These are phyloP conservation scores for Puccinia sorghi DNA, from an alignment of 1,284 basidiomycete genomes.

Conservation along the genomic window DNA sequence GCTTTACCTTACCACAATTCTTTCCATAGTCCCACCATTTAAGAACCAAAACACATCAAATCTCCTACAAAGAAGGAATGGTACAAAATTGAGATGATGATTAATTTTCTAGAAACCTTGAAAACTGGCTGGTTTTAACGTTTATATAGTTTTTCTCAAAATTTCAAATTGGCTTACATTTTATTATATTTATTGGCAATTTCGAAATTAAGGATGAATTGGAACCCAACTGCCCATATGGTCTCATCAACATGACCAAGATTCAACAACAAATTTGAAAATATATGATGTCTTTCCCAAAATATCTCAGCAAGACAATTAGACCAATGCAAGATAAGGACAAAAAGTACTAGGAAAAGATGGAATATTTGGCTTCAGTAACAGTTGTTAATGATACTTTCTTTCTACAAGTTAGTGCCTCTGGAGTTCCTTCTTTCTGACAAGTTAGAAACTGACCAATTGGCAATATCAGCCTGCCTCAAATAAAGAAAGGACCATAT, in stretches of 20 bases:
- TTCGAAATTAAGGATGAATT: background rate
- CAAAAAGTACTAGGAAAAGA: constrained; percentile 3
- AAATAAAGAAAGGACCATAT: background rate
- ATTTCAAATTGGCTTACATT: background rate
- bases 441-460: background rate
- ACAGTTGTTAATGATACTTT: background rate
- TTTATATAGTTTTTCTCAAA: background rate
- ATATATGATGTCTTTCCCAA: background rate
- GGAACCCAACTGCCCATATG: background rate
- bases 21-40: background rate
- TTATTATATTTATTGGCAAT: background rate
- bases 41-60: background rate
- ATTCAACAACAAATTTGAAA: background rate
- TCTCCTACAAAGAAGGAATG: background rate
- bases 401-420: background rate
- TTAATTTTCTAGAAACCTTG: background rate
- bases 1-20: background rate
- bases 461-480: background rate
- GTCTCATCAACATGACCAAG: background rate
- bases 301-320: background rate
- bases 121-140: background rate
- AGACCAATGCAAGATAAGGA: background rate
- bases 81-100: background rate
- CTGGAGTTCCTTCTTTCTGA: constrained; percentile 4
- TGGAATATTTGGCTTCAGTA: background rate